Evolutionary conservation across 1,284 basidiomycete species (phyloP).

Genomic region (Malassezia slooffiae): DNA sequence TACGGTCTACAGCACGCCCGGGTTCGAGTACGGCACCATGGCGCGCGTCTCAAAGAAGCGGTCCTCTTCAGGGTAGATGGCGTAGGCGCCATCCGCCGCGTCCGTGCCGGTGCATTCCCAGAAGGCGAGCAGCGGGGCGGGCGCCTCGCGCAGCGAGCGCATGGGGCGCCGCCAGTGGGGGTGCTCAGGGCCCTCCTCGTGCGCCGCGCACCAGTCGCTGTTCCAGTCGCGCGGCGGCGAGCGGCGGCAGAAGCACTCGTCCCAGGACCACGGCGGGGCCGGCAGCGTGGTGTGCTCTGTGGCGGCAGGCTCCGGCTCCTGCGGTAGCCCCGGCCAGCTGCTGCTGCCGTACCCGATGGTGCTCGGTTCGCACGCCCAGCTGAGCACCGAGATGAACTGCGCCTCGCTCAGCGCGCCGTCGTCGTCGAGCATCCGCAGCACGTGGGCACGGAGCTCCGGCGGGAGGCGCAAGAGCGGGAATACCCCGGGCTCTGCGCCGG

Average conservation of each 20-base stretch:
- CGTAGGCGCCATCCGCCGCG: background rate
- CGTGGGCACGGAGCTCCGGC: conserved; percentile 2
- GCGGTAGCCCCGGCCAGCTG: background rate
- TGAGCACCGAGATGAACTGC: conserved; percentile 6
- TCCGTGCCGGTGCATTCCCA: conserved; percentile 12
- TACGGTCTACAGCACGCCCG: too few species aligned
- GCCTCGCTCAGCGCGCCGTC: background rate
- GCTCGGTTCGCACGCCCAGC: conserved; percentile 11
- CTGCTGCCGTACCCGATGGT: conserved; percentile 7
- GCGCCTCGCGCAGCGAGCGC: too few species aligned
- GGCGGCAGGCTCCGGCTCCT: background rate
- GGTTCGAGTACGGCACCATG: too few species aligned
- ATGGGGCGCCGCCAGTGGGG: background rate
- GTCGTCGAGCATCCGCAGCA: background rate
- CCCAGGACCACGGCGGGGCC: conserved; percentile 13
- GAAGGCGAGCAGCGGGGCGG: conserved; percentile 10
- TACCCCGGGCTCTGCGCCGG: background rate
- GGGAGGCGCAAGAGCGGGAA: conserved; percentile 12
- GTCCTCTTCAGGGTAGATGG: too few species aligned
- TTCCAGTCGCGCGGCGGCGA: conserved; percentile 12
- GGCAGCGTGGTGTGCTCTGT: background rate
- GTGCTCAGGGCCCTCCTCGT: background rate
- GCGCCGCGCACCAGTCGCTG: conserved; percentile 6
- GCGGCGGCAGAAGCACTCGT: conserved; percentile 3
- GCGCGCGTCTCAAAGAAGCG: too few species aligned